phyloP scores from a whole-genome alignment of 2,329 filamentous ascomycete species.

The Aaosphaeria pasadenensis region DNA sequence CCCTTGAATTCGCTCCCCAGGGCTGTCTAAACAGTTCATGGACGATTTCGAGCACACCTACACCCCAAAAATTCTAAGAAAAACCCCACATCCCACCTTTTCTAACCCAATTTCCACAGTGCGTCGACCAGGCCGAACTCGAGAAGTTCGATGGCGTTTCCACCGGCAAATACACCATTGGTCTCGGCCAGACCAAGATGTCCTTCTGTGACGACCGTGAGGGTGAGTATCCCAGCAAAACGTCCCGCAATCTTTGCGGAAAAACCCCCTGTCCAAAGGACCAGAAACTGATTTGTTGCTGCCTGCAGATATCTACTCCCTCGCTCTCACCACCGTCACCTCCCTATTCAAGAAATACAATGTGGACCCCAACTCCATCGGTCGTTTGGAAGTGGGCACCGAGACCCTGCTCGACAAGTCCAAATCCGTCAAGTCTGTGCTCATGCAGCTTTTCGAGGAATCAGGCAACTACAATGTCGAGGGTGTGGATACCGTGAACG shows the following conservation, averaged over 20 bases:
- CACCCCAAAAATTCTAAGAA: too few relatives aligned
- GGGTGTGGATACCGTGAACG: slow-evolving; percentile 53
- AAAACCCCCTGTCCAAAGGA: background rate
- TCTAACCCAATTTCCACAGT: slow-evolving; percentile 31
- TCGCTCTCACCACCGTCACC: slow-evolving; percentile 51
- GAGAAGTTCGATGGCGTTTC: slow-evolving; percentile 55
- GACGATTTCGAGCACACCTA: too few relatives aligned
- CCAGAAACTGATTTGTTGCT: slow-evolving; percentile 12
- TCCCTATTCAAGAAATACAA: slow-evolving; percentile 53
- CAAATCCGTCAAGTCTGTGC: slow-evolving; percentile 54
- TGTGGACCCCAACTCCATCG: slow-evolving; percentile 50
- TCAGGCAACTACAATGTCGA: slow-evolving; percentile 54
- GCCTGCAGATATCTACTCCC: slow-evolving; percentile 50
- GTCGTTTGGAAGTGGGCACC: slow-evolving; percentile 53
- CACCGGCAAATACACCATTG: slow-evolving; percentile 53
- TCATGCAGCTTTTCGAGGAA: slow-evolving; percentile 52
- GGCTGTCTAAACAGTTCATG: too few relatives aligned
- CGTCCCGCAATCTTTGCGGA: background rate
- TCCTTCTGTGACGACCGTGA: slow-evolving; percentile 55
- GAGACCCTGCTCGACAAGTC: slow-evolving; percentile 56
- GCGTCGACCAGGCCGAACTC: slow-evolving; percentile 52
- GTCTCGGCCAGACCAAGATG: slow-evolving; percentile 55
- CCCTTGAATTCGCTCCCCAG: slow-evolving; percentile 4
- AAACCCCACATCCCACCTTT: too few relatives aligned
- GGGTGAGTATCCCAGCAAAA: slow-evolving; percentile 28